Evolutionary conservation across 2,329 filamentous ascomycete species (phyloP).

Genomic region (Herpotrichia juniperi): DNA sequence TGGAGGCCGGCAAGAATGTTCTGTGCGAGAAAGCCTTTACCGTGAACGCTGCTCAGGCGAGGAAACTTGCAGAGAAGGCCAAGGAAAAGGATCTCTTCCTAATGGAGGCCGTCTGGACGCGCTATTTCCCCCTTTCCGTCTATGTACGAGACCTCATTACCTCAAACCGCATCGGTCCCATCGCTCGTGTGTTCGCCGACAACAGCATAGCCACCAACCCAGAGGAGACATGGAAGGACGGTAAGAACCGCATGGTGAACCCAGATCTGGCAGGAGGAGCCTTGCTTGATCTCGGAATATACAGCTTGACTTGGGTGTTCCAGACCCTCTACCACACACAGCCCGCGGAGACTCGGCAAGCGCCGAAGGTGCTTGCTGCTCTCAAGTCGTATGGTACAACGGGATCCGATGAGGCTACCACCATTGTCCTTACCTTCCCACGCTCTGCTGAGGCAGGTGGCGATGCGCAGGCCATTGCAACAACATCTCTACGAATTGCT

Average conservation of each 20-base stretch:
- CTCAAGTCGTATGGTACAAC: constrained; percentile 72
- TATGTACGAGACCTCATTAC: constrained; percentile 71
- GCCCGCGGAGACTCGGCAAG: constrained; percentile 65
- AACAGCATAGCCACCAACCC: constrained; percentile 65
- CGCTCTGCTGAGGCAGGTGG: constrained; percentile 55
- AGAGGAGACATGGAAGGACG: constrained; percentile 59
- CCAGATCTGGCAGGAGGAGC: constrained; percentile 81
- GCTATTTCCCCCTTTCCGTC: constrained; percentile 84
- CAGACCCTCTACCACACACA: constrained; percentile 86
- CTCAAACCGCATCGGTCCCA: constrained; percentile 60
- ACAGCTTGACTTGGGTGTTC: constrained; percentile 89
- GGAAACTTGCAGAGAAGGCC: constrained; percentile 74
- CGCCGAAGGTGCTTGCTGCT: constrained; percentile 71
- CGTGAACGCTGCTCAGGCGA: constrained; percentile 78
- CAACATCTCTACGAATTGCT: constrained; percentile 50
- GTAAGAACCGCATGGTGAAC: constrained; percentile 79
- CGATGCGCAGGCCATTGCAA: constrained; percentile 73
- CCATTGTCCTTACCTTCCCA: constrained; percentile 78
- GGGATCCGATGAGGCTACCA: constrained; percentile 81
- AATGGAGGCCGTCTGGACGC: constrained; percentile 78
- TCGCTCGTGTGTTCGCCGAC: constrained; percentile 64
- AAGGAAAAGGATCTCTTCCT: constrained; percentile 65
- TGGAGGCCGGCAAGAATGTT: constrained; percentile 84
- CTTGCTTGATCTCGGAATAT: constrained; percentile 85
- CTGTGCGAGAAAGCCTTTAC: constrained; percentile 92